Evolutionary conservation across 768 basidiomycete species (phyloP).

Genomic region (Phylloporus sp.): DNA sequence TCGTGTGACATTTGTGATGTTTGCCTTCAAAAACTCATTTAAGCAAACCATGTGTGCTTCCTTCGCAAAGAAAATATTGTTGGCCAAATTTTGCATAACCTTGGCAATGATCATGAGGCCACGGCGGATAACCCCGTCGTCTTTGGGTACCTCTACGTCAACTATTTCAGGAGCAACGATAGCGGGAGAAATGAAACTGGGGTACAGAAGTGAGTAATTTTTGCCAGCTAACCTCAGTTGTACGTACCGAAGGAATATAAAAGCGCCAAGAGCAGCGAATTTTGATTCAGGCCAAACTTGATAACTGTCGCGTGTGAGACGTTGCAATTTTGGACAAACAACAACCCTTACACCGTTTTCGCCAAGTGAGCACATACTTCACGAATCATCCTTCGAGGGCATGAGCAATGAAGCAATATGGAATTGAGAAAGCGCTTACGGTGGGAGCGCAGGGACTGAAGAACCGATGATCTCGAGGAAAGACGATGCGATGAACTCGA

Average conservation of each 20-base stretch:
- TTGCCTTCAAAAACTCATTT: constrained; percentile 69
- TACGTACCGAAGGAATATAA: constrained; percentile 80
- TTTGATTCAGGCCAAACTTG: constrained; percentile 76
- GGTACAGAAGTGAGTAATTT: constrained; percentile 3
- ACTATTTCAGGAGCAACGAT: constrained; percentile 82
- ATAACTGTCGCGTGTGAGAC: constrained; percentile 36
- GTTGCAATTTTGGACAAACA: constrained; percentile 2
- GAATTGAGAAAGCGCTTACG: constrained; percentile 45
- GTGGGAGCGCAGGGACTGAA: constrained; percentile 67
- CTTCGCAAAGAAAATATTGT: constrained; percentile 91
- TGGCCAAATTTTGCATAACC: constrained; percentile 89
- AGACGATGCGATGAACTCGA: constrained; percentile 67
- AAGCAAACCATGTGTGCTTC: constrained; percentile 81
- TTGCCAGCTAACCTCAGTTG: neutral
- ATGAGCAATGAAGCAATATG: neutral
- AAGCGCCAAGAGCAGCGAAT: constrained; percentile 81
- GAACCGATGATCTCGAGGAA: constrained; percentile 73
- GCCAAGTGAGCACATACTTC: constrained; percentile 84
- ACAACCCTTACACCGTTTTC: constrained; percentile 60
- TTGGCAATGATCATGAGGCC: constrained; percentile 87
- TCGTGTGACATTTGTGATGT: constrained; percentile 69
- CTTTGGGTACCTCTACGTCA: constrained; percentile 75
- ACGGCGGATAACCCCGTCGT: constrained; percentile 58
- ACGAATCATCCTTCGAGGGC: constrained; percentile 64
- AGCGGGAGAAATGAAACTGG: constrained; percentile 86